phyloP scores from a whole-genome alignment of 345 rosid genomes.

The Populus simonii region DNA sequence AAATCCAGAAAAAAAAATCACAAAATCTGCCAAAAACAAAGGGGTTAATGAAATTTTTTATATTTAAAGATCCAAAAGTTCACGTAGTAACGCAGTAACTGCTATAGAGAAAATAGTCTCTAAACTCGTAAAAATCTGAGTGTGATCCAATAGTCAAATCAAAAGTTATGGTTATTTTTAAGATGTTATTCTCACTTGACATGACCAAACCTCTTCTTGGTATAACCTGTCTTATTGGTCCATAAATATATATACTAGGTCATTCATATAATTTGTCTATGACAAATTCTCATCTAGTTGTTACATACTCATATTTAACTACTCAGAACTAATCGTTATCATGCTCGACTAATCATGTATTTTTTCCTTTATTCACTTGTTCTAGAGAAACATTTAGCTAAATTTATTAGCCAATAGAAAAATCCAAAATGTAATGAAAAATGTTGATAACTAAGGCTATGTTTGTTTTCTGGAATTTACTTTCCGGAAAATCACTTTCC shows the following conservation, averaged over 20 bases:
- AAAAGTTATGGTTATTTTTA: no score
- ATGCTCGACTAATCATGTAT: no score
- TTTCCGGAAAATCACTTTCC: no score
- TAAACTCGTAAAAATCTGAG: no score
- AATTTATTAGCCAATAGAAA: neutral
- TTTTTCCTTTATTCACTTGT: neutral
- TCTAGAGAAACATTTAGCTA: neutral
- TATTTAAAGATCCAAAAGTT: no score
- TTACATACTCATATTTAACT: rapidly evolving
- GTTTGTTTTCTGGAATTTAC: no score
- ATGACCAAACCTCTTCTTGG: rapidly evolving
- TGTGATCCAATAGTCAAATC: no score
- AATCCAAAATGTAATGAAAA: neutral
- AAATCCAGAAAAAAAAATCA: no score
- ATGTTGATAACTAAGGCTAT: neutral
- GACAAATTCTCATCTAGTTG: no score
- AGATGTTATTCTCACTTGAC: no score
- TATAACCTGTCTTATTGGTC: rapidly evolving
- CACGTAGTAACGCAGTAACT: rapidly evolving
- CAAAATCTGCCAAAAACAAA: rapidly evolving
- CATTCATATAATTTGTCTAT: no score
- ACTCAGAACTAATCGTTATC: rapidly evolving
- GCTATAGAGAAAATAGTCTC: rapidly evolving
- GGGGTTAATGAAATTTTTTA: rapidly evolving
- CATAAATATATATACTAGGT: rapidly evolving